These are phyloP conservation scores for Stipa capillata DNA, from an alignment of 176 grass and related monocot genomes.

Conservation along the genomic window DNA sequence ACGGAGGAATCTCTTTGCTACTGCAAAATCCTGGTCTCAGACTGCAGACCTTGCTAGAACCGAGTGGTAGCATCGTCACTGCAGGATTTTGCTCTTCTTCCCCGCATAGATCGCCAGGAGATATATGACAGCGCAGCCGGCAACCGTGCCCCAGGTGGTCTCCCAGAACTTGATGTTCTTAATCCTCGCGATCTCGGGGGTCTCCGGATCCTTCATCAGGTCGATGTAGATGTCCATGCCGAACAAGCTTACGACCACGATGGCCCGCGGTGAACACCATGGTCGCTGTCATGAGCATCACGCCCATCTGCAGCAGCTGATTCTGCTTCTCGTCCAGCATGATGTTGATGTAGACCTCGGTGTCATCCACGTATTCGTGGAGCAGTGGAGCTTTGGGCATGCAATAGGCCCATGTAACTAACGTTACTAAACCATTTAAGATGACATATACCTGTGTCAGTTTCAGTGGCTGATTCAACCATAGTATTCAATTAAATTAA, in stretches of 20 bases:
- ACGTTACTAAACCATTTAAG: not conserved
- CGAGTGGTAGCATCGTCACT: conserved; percentile 42
- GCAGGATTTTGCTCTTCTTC: conserved; percentile 74
- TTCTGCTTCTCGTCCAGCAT: conserved; percentile 86
- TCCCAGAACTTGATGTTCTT: conserved; percentile 56
- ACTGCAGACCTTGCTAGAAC: not conserved
- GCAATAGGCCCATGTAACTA: not conserved
- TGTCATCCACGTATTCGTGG: conserved; percentile 70
- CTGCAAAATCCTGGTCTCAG: not conserved
- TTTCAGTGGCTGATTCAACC: not conserved
- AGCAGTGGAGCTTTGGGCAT: conserved; percentile 35
- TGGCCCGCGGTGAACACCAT: conserved; percentile 46
- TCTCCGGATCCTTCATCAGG: conserved; percentile 31
- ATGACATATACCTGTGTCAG: not conserved
- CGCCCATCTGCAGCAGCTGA: conserved; percentile 74
- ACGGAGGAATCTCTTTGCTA: not conserved
- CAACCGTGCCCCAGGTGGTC: conserved; percentile 59
- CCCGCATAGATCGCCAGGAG: conserved; percentile 63
- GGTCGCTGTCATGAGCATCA: conserved; percentile 66
- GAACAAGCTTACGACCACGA: conserved; percentile 54
- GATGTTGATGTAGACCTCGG: conserved; percentile 81
- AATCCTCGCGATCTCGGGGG: conserved; percentile 18
- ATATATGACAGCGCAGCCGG: conserved; percentile 54
- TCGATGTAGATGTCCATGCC: conserved; percentile 34
- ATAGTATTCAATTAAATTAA: not conserved